phyloP scores from a whole-genome alignment of 768 basidiomycete genomes.

The Ramaria sp. region DNA sequence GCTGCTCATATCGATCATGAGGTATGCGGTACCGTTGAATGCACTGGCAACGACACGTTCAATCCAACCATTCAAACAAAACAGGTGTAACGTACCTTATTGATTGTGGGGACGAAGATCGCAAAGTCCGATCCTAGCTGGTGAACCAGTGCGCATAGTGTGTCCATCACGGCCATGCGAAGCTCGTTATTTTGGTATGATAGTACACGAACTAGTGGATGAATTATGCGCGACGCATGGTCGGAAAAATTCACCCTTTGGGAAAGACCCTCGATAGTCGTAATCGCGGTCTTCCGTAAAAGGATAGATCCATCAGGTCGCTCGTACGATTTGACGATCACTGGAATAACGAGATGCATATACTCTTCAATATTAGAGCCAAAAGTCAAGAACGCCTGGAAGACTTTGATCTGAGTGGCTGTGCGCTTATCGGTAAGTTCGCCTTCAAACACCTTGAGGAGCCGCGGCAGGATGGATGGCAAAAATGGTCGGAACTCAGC shows the following conservation, averaged over 20 bases:
- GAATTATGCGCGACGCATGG: slow-evolving; percentile 93
- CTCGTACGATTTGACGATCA: slow-evolving; percentile 88
- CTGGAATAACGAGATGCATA: slow-evolving; percentile 90
- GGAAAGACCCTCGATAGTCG: slow-evolving; percentile 84
- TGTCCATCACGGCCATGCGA: slow-evolving; percentile 81
- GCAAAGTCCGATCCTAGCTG: slow-evolving; percentile 96
- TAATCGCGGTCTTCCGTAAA: slow-evolving; percentile 81
- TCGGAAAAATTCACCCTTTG: slow-evolving; percentile 94
- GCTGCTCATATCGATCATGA: slow-evolving; percentile 77
- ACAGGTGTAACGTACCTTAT: slow-evolving; percentile 53
- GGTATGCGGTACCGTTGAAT: slow-evolving; percentile 64
- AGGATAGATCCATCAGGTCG: slow-evolving; percentile 59
- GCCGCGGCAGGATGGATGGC: slow-evolving; percentile 77
- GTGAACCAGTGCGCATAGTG: slow-evolving; percentile 81
- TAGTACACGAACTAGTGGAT: slow-evolving; percentile 85
- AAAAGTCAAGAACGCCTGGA: slow-evolving; percentile 91
- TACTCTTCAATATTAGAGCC: slow-evolving; percentile 97
- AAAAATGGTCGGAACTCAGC: slow-evolving; percentile 97
- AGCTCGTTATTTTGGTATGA: slow-evolving; percentile 67
- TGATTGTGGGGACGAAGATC: slow-evolving; percentile 94
- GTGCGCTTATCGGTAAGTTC: slow-evolving; percentile 73
- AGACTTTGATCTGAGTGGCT: slow-evolving; percentile 77
- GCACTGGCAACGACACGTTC: slow-evolving; percentile 36
- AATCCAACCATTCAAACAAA: not conserved
- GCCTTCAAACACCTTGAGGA: slow-evolving; percentile 88